Percentiles rank a stretch among this genome's conserved stretches.
These are phyloP conservation scores for Fusarium sp. DNA, from an alignment of 2,329 filamentous ascomycete genomes.

Conservation along the genomic window DNA sequence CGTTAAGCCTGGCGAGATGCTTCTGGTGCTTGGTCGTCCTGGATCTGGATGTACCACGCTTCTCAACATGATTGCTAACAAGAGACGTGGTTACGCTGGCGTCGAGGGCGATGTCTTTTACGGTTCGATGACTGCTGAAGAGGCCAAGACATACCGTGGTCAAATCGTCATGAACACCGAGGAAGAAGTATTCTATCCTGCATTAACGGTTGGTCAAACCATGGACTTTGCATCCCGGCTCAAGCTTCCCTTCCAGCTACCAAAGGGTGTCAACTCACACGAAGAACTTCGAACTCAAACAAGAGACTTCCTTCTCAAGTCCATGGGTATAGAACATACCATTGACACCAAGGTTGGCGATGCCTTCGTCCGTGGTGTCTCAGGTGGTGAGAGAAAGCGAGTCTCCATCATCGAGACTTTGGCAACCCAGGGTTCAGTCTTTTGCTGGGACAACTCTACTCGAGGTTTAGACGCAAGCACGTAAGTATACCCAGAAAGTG, in stretches of 20 bases:
- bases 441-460: conserved; percentile 76
- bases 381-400: conserved; percentile 76
- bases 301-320: conserved; percentile 67
- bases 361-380: conserved; percentile 74
- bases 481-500: conserved; percentile 44
- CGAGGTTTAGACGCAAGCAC: conserved; percentile 74
- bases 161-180: conserved; percentile 79
- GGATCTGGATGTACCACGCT: conserved; percentile 78
- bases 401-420: conserved; percentile 76
- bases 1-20: conserved; percentile 79
- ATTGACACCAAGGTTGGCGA: conserved; percentile 75
- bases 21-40: conserved; percentile 75
- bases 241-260: conserved; percentile 65
- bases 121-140: conserved; percentile 63
- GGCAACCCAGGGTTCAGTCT: conserved; percentile 68
- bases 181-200: conserved; percentile 73
- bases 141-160: conserved; percentile 62
- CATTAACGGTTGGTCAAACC: conserved; percentile 77
- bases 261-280: conserved; percentile 55
- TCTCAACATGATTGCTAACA: conserved; percentile 76
- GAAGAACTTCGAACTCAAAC: conserved; percentile 61
- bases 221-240: conserved; percentile 75
- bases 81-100: conserved; percentile 67
- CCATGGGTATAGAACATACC: conserved; percentile 70
- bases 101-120: conserved; percentile 71